phyloP scores from a whole-genome alignment of 1,284 basidiomycete species.

The Leccinum cinnamomeum region DNA sequence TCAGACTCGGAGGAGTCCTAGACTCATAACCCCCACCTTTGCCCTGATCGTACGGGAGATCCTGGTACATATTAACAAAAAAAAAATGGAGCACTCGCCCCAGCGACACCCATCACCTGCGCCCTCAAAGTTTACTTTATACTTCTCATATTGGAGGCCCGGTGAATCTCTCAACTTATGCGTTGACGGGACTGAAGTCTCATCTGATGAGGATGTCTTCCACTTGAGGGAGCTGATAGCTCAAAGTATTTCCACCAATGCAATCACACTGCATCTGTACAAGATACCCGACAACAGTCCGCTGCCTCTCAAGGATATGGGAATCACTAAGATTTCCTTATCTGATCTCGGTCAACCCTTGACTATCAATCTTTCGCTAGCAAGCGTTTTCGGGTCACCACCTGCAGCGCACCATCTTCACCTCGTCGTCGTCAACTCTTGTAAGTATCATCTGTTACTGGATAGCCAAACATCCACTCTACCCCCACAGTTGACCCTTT shows the following conservation, averaged over 20 bases:
- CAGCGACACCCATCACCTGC: too few relatives aligned
- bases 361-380: background rate
- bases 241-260: background rate
- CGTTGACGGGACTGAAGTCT: background rate
- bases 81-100: too few relatives aligned
- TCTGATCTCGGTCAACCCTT: background rate
- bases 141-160: background rate
- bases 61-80: too few relatives aligned
- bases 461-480: background rate
- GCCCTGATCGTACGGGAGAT: too few relatives aligned
- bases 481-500: background rate
- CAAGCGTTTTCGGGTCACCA: background rate
- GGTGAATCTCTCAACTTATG: background rate
- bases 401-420: background rate
- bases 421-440: background rate
- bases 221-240: background rate
- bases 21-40: too few relatives aligned
- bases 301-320: background rate
- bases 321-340: background rate
- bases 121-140: background rate
- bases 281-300: background rate
- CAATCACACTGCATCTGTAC: background rate
- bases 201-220: background rate
- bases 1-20: too few relatives aligned
- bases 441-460: background rate